These are phyloP conservation scores for Solanum gracilifrons DNA, from an alignment of 257 asterid genomes.

Conservation along the genomic window DNA sequence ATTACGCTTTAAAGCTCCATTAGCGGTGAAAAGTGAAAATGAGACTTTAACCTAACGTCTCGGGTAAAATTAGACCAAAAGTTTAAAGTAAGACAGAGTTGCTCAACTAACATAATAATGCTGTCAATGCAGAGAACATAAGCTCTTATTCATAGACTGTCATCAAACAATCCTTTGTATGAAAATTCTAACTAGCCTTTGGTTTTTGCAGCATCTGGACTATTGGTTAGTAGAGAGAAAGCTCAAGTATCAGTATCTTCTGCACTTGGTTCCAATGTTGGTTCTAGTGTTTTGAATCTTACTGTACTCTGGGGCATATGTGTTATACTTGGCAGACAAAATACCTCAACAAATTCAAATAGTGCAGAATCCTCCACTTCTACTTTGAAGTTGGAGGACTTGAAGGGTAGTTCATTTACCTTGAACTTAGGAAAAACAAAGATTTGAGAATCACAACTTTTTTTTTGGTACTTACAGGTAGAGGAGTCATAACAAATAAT, in stretches of 20 bases:
- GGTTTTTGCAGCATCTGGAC: constrained; percentile 21
- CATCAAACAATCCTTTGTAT: not conserved
- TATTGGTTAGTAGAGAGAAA: constrained; percentile 15
- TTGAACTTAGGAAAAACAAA: not conserved
- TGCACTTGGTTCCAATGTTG: constrained; percentile 21
- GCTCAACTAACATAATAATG: not conserved
- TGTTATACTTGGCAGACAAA: constrained; percentile 18
- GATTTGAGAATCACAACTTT: not conserved
- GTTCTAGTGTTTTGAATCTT: constrained; percentile 23
- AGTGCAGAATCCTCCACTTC: not conserved
- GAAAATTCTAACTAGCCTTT: not conserved
- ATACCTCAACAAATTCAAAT: not conserved
- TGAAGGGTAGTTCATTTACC: not conserved
- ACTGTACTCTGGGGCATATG: constrained; percentile 29
- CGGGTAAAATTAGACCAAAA: too few species aligned
- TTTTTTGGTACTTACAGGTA: constrained; percentile 7
- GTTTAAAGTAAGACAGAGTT: too few species aligned
- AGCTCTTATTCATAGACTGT: not conserved
- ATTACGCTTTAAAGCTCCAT: not conserved
- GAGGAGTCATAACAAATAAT: constrained; percentile 17
- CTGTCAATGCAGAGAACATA: not conserved
- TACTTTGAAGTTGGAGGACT: not conserved
- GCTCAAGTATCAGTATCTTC: constrained; percentile 23
- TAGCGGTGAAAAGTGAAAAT: too few species aligned
- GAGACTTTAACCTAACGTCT: not conserved